A percentile compares a stretch with the other conserved stretches of the same genome.
phyloP scores from a whole-genome alignment of 495 filamentous ascomycete genomes.

The Aspergillus cavernicola region DNA sequence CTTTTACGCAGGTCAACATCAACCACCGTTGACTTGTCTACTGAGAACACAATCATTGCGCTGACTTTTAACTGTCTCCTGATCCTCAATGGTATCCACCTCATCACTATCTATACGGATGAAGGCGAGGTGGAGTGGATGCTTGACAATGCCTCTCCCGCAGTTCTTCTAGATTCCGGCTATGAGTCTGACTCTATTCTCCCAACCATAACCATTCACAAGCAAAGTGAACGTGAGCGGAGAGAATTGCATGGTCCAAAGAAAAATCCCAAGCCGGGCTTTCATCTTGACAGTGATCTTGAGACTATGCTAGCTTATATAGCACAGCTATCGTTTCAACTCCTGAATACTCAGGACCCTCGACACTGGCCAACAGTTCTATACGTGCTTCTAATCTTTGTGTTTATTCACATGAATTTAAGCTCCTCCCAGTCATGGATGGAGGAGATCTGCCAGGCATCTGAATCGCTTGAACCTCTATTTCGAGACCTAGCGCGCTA shows the following conservation, averaged over 20 bases:
- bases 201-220: too few relatives aligned
- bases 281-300: neutral
- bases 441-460: too few relatives aligned
- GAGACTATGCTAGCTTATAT: neutral
- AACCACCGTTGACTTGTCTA: neutral
- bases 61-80: neutral
- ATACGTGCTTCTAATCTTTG: neutral
- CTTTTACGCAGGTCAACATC: neutral
- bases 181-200: too few relatives aligned
- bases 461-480: too few relatives aligned
- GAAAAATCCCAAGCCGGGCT: too few relatives aligned
- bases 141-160: neutral
- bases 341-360: neutral
- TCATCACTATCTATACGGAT: neutral
- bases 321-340: neutral
- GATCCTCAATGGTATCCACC: neutral
- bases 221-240: too few relatives aligned
- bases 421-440: too few relatives aligned
- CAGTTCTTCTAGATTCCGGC: too few relatives aligned
- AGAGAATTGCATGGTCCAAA: too few relatives aligned
- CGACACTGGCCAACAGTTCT: slow-evolving; percentile 4
- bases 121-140: neutral
- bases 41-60: neutral
- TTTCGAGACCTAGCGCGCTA: slow-evolving; percentile 3
- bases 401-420: too few relatives aligned